Evolutionary conservation across 2,329 filamentous ascomycete species (phyloP).

Genomic region (Mycosphaerella sp.): DNA sequence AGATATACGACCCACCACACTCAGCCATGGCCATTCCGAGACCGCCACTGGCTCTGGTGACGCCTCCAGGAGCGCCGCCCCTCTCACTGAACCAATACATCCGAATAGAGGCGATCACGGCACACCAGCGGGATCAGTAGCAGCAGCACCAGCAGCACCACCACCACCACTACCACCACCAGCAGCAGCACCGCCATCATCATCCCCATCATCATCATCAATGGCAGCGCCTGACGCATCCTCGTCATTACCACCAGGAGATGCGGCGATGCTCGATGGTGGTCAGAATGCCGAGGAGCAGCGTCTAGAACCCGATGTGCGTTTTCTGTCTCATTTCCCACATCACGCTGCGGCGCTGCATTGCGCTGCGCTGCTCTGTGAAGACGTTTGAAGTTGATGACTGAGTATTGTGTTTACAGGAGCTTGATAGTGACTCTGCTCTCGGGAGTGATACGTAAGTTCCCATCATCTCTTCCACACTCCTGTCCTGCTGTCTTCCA

Average conservation of each 20-base stretch:
- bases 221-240: neutral
- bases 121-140: neutral
- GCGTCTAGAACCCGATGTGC: conserved; percentile 34
- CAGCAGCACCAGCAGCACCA: neutral
- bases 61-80: neutral
- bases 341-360: neutral
- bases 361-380: neutral
- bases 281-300: conserved; percentile 32
- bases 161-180: neutral
- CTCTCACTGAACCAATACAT: neutral
- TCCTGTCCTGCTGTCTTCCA: neutral
- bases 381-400: neutral
- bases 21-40: conserved; percentile 1
- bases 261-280: conserved; percentile 8
- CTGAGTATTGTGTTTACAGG: conserved; percentile 20
- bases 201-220: neutral
- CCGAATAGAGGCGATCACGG: neutral
- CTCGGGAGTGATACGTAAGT: conserved; percentile 33
- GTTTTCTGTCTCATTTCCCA: neutral
- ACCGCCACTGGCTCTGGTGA: conserved; percentile 1
- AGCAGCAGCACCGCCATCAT: neutral
- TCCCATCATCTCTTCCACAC: neutral
- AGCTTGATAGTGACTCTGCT: conserved; percentile 32
- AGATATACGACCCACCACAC: neutral
- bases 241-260: neutral